phyloP scores from a whole-genome alignment of 2,329 filamentous ascomycete genomes.

The Lecanoromycetidae sp. region DNA sequence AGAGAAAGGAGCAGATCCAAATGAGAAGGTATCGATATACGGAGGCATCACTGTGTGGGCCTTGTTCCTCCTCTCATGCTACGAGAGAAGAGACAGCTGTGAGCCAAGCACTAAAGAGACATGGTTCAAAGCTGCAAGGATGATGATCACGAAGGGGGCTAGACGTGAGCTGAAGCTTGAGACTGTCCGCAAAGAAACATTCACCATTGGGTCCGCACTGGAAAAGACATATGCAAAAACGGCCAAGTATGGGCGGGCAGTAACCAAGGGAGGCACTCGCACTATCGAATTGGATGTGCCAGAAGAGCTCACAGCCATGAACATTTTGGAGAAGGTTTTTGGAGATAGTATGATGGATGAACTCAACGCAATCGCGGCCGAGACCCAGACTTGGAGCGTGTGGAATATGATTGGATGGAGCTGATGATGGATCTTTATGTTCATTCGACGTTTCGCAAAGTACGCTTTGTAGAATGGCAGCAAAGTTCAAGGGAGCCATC shows the following conservation, averaged over 20 bases:
- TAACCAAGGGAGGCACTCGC: not conserved
- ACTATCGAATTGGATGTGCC: not conserved
- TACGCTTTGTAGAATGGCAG: no score
- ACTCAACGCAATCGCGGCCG: not conserved
- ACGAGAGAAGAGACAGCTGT: not conserved
- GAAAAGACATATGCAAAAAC: not conserved
- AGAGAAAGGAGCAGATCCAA: constrained; percentile 5
- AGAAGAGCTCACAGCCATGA: not conserved
- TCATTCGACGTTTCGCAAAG: no score
- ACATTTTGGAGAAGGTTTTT: not conserved
- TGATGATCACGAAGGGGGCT: constrained; percentile 8
- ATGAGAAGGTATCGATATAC: constrained; percentile 2
- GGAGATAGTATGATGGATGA: not conserved
- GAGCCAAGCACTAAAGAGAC: not conserved
- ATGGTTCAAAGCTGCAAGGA: constrained; percentile 3
- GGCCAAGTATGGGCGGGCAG: not conserved
- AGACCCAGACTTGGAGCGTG: not conserved
- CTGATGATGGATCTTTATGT: no score
- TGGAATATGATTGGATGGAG: not conserved
- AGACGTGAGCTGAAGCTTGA: not conserved
- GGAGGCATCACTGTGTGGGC: constrained; percentile 3
- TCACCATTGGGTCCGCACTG: not conserved
- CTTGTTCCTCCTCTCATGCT: constrained; percentile 2
- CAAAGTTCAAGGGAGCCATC: no score
- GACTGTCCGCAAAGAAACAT: not conserved